These are phyloP conservation scores for Parastagonospora nodorum DNA, from an alignment of 2,329 filamentous ascomycete species.

Conservation along the genomic window DNA sequence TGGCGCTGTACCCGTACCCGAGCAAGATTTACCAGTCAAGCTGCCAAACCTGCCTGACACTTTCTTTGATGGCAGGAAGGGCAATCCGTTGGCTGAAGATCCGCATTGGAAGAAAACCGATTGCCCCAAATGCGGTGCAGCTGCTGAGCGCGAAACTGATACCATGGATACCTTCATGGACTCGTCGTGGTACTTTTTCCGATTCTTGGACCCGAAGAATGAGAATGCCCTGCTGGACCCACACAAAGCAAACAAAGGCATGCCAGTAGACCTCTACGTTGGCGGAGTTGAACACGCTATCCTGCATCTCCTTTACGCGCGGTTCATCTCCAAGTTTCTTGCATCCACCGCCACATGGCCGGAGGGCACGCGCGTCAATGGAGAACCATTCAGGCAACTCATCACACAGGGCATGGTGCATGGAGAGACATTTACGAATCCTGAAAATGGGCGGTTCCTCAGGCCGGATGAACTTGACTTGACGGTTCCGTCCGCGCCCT, in stretches of 20 bases:
- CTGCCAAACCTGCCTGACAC: conserved; percentile 72
- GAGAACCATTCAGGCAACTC: conserved; percentile 81
- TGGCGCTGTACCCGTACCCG: conserved; percentile 78
- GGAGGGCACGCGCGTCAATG: conserved; percentile 44
- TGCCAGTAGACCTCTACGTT: conserved; percentile 87
- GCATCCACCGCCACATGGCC: conserved; percentile 59
- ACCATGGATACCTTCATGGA: conserved; percentile 98
- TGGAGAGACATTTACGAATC: conserved; percentile 80
- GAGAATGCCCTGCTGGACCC: conserved; percentile 64
- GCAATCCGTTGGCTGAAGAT: conserved; percentile 76
- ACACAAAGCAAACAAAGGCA: conserved; percentile 58
- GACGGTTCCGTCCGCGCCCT: conserved; percentile 60
- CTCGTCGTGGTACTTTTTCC: conserved; percentile 91
- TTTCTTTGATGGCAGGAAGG: conserved; percentile 70
- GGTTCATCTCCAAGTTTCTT: conserved; percentile 89
- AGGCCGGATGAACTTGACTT: conserved; percentile 75
- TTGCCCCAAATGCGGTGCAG: conserved; percentile 73
- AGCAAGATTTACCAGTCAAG: conserved; percentile 74
- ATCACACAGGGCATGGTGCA: conserved; percentile 94
- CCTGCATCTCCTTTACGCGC: conserved; percentile 83
- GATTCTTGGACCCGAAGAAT: conserved; percentile 76
- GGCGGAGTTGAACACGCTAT: conserved; percentile 92
- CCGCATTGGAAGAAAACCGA: conserved; percentile 74
- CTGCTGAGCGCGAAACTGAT: conserved; percentile 82
- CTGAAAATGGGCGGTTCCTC: conserved; percentile 75